Evolutionary conservation across 1,284 basidiomycete genomes (phyloP).

Genomic region (Lignosus rhinocerotis): DNA sequence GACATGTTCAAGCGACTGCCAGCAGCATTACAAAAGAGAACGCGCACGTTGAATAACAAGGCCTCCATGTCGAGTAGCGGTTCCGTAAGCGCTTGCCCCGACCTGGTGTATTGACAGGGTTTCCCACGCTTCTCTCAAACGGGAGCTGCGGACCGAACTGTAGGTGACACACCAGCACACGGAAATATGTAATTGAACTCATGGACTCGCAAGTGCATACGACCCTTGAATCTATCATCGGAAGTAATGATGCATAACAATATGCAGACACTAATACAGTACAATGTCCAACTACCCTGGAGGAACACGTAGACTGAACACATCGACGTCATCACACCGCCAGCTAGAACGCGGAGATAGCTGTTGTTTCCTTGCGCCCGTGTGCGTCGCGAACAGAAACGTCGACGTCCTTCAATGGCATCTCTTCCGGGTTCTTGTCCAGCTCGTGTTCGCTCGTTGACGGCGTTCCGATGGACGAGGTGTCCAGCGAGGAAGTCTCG

Average conservation of each 20-base stretch:
- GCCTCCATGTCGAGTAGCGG: constrained; percentile 66
- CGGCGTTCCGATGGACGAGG: constrained; percentile 11
- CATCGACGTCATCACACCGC: neutral
- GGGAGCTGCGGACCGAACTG: too few relatives aligned
- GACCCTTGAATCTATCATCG: neutral
- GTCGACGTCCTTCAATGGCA: neutral
- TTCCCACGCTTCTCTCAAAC: constrained; percentile 11
- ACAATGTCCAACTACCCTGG: neutral
- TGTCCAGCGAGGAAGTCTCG: constrained; percentile 13
- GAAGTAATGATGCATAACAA: neutral
- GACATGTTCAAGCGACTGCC: neutral
- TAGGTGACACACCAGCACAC: too few relatives aligned
- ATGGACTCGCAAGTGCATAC: neutral
- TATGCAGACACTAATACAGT: neutral
- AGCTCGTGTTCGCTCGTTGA: neutral
- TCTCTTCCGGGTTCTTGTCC: neutral
- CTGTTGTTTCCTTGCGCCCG: constrained; percentile 4
- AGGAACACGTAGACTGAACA: neutral
- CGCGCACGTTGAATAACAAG: constrained; percentile 80
- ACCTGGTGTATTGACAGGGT: constrained; percentile 8
- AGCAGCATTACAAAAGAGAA: neutral
- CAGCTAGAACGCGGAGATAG: neutral
- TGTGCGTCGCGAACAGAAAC: neutral
- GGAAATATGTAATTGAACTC: too few relatives aligned
- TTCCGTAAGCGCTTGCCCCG: constrained; percentile 4